Conservation (phyloP, 306 rosid genomes). For the Trifolium dubium region DNA sequence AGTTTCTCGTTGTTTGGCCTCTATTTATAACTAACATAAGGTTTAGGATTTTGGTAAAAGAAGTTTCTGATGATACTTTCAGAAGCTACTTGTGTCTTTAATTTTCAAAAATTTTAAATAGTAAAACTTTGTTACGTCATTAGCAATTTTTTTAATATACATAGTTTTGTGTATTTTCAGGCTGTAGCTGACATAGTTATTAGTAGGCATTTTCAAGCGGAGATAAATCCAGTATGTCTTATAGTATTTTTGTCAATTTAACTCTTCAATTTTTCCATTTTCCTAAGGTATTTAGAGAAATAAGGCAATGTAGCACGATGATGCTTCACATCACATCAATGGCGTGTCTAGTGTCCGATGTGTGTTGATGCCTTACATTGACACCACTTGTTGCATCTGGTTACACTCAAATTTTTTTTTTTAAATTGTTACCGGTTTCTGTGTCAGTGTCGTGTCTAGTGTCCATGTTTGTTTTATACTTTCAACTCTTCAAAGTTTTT, state of each 20-base stretch:
- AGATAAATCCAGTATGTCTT: constrained; percentile 69
- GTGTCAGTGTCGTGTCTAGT: neutral
- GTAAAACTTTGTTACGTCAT: no score
- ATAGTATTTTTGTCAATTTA: constrained; percentile 20
- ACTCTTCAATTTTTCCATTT: neutral
- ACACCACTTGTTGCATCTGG: neutral
- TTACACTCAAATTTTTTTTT: neutral
- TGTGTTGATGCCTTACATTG: no score
- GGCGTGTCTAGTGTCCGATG: neutral
- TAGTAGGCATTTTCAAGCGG: constrained; percentile 58
- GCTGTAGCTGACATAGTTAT: constrained; percentile 73
- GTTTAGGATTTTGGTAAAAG: no score
- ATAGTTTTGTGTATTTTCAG: constrained; percentile 58
- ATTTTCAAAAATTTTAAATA: no score
- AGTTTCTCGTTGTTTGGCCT: constrained; percentile 26
- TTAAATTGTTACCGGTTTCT: neutral
- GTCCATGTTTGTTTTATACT: no score
- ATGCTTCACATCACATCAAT: no score
- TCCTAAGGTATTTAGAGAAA: neutral
- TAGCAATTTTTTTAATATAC: neutral
- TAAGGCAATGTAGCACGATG: neutral
- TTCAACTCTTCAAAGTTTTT: no score
- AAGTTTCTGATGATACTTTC: no score
- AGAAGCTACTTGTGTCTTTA: neutral
- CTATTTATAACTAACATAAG: neutral